Base-by-base conservation (phyloP, 2,329 filamentous ascomycete species). In the Trichophyton simii region DNA sequence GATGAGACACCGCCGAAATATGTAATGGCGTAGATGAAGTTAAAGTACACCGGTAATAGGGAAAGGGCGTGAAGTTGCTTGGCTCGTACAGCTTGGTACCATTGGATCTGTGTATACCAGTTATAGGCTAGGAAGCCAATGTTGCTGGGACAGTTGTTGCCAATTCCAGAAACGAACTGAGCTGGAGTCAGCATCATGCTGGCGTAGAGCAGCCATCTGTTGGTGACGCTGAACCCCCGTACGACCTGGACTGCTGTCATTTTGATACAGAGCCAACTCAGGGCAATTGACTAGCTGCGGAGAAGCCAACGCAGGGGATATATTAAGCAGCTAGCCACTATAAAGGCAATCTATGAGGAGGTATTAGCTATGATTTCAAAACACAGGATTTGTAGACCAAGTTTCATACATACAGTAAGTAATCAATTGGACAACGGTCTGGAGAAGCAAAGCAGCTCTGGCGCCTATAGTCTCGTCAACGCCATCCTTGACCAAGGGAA, bases 71-170 rank as follows among this genome's bases (percentile, higher is more conserved):
- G 59, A 31, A 61, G 20, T 52, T 57, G 28, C 11, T 57, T 61
- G 48, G 59, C 36, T 20, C 25, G 28, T 25, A 61, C 28, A 5
- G 59, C 46, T 25, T 22, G 31, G 41, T 61, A 61, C 59, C 59
- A 61, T 25, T 22, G 36, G 25, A 61, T 20, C 4, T 61, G 59
- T 22, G 31, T 61, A 46, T 61, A 61, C 59, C 59, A 61, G 50
- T 61, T 61, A 15, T 61, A 61, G 34, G 59, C 59, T 20, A 61
- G 22, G 38, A 61, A 61, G 22, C 59, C 59, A 46, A 61, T 34
- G 36, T 61, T 61, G 50, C 31, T 61, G 9, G 59, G 59, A 34
- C 34, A 57, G 13, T 61, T 57, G 34, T 46, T 61, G 52, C 50
- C 50, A 28, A 61, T 41, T 36, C 59, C 59, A 28, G 59, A 61